Percentiles rank a stretch among this genome's conserved stretches.
phyloP scores from a whole-genome alignment of 202 grass and related monocot genomes.

The Carex sylvatica region DNA sequence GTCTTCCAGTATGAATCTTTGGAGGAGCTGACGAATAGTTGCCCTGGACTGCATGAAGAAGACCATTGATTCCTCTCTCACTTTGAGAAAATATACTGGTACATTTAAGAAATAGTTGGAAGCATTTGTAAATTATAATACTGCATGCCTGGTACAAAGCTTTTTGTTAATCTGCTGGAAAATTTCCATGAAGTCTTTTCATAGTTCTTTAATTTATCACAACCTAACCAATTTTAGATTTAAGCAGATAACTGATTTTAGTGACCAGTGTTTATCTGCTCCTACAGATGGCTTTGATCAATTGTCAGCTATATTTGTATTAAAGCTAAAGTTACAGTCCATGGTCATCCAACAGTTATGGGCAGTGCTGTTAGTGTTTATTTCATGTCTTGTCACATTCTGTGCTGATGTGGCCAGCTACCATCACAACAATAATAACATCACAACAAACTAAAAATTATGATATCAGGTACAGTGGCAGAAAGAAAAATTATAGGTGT shows the following conservation, averaged over 20 bases:
- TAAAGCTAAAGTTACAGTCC: neutral
- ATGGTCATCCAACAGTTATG: neutral
- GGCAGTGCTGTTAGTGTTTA: neutral
- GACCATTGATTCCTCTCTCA: constrained; percentile 54
- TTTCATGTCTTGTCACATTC: neutral
- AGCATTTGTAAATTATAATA: neutral
- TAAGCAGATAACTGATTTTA: neutral
- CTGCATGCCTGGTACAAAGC: neutral
- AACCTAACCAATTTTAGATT: neutral
- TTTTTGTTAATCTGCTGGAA: neutral
- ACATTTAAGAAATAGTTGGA: constrained; percentile 8
- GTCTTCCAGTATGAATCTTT: constrained; percentile 68
- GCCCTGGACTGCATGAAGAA: constrained; percentile 57
- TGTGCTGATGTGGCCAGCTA: neutral
- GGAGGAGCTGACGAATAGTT: constrained; percentile 50
- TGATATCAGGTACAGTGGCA: neutral
- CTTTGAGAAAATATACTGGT: neutral
- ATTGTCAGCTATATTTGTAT: neutral
- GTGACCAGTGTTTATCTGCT: neutral
- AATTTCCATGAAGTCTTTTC: neutral
- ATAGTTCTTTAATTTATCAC: neutral
- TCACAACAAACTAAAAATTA: constrained; percentile 7
- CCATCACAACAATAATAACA: neutral
- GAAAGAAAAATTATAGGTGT: neutral
- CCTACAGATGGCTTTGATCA: neutral